phyloP scores from a whole-genome alignment of 768 basidiomycete species.

The Phylloporus sp. region DNA sequence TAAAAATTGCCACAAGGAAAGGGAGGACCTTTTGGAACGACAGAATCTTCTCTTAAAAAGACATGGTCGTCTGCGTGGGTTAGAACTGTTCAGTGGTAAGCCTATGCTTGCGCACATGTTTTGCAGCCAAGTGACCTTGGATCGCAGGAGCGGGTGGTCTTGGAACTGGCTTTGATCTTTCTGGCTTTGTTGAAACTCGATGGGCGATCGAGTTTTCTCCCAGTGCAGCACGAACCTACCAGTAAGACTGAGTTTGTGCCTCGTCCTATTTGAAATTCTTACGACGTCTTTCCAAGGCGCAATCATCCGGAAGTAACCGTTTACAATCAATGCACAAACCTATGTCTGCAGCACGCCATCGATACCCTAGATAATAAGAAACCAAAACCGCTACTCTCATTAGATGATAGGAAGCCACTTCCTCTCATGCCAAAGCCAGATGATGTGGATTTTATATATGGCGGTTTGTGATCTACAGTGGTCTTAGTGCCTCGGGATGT shows the following conservation, averaged over 20 bases:
- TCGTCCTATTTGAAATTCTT: not conserved
- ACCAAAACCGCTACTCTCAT: conserved; percentile 36
- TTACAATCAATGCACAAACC: conserved; percentile 61
- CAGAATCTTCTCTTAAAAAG: conserved; percentile 29
- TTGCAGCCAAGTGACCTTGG: not conserved
- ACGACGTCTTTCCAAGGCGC: conserved; percentile 32
- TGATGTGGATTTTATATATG: conserved; percentile 68
- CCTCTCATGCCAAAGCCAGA: conserved; percentile 51
- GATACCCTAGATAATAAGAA: conserved; percentile 39
- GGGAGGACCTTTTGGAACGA: conserved; percentile 27
- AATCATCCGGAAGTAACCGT: conserved; percentile 61
- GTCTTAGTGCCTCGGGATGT: not conserved
- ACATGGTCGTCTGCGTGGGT: conserved; percentile 45
- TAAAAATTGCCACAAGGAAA: conserved; percentile 34
- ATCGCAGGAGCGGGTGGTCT: conserved; percentile 67
- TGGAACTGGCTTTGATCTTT: conserved; percentile 59
- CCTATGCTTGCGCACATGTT: not conserved
- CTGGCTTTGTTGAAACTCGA: conserved; percentile 55
- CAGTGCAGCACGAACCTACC: conserved; percentile 59
- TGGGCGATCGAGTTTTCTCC: conserved; percentile 67
- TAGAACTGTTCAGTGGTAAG: conserved; percentile 69
- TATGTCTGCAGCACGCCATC: conserved; percentile 55
- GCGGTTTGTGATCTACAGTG: conserved; percentile 42
- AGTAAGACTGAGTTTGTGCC: conserved; percentile 35
- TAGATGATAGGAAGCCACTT: conserved; percentile 35